phyloP scores from a whole-genome alignment of 352 stramenopile species.

The Peronospora destructor region DNA sequence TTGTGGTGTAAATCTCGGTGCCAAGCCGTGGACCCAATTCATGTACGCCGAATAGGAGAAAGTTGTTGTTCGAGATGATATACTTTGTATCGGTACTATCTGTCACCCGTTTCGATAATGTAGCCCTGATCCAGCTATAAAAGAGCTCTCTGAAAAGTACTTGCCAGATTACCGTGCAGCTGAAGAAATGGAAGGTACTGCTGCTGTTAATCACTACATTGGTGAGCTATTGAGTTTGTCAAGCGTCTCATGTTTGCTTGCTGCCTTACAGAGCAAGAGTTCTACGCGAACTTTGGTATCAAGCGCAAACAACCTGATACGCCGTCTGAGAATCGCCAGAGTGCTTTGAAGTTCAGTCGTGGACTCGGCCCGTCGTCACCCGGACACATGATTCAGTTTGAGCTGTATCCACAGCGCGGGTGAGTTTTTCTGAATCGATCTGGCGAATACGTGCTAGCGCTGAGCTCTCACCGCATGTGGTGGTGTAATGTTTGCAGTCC shows the following conservation, averaged over 20 bases:
- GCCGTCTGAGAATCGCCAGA: slow-evolving; percentile 3
- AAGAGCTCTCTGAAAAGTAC: slow-evolving; percentile 48
- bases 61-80: background rate
- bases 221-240: too few relatives aligned
- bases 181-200: slow-evolving; percentile 40
- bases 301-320: slow-evolving; percentile 42
- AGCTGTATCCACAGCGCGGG: slow-evolving; percentile 38
- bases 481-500: slow-evolving; percentile 14
- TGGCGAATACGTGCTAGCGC: background rate
- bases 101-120: background rate
- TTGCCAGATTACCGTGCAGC: slow-evolving; percentile 35
- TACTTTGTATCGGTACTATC: background rate
- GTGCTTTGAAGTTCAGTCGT: slow-evolving; percentile 14
- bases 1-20: slow-evolving; percentile 39
- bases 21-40: slow-evolving; percentile 45
- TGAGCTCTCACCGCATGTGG: background rate
- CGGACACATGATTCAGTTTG: slow-evolving; percentile 36
- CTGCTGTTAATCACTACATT: background rate
- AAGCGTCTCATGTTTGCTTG: background rate
- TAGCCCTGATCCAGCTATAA: slow-evolving; percentile 50
- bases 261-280: slow-evolving; percentile 23
- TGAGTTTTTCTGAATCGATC: slow-evolving; percentile 9
- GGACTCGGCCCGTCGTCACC: slow-evolving; percentile 25
- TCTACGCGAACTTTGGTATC: slow-evolving; percentile 46
- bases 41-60: slow-evolving; percentile 30